Evolutionary conservation across 495 filamentous ascomycete species (phyloP), one percentile per base, ranked within the genome.

Genomic region (Lasiosphaeria ovina): DNA sequence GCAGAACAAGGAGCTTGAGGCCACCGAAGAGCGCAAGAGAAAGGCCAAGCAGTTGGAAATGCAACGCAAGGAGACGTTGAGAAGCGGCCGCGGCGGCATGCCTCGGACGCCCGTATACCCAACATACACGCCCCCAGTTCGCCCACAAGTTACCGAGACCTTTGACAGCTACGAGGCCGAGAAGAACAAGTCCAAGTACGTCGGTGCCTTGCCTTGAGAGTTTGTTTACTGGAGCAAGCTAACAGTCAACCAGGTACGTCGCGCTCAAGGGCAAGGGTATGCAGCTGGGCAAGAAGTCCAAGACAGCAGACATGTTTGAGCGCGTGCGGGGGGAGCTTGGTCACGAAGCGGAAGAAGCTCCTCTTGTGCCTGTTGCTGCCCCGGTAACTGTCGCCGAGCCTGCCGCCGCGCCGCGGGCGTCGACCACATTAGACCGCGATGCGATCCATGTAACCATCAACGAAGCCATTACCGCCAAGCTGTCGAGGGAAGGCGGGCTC

Each of bases 21-120:
- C 94, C 31, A 95, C 86, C 58, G 94, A 98, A 74, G 93, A 98
- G 82, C 89, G 95, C 67, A 98, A 98, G 79, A 80, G 92, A 58
- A 97, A 96, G 76, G 95, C 94, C 9, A 98, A 98, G 81, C 94
- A 98, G 75, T 76, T 98, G 62, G 94, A 98, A 73, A 88, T 98
- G 81, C 94, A 98, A 79, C 90, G 95, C 69, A 97, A 97, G 74
- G 95, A 98, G 70, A 85, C 90, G 63, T 81, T 80, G 10, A 79
- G 80, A 62, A 79, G 66, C 60, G 81, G 78, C 17, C 78, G 82
- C 59, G 72, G 72, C 42, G 83, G 80, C 24, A 76, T 83, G 48
- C 84, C 89, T 35, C 85, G 91, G 54, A 80, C 88, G 34, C 90
- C 91, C 5, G 83, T 87, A 34, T 97, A 95, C 70, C 92, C 93